These are phyloP conservation scores for Prunus davidiana DNA, from an alignment of 306 rosid genomes.

Conservation along the genomic window DNA sequence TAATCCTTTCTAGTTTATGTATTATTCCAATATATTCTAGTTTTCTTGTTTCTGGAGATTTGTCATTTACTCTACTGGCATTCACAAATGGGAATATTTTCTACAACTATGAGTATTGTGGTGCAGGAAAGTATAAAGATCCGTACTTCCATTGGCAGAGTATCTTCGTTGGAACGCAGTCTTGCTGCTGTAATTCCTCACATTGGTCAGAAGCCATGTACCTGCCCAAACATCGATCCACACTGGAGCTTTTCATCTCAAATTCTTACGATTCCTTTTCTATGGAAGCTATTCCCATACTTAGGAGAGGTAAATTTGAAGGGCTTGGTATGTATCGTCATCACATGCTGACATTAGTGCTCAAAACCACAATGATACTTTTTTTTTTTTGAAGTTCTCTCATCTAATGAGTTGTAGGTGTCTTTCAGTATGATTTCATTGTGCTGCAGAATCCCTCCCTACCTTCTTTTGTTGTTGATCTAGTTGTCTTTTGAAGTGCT, in stretches of 20 bases:
- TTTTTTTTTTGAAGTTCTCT: not conserved
- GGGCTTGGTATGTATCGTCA: not conserved
- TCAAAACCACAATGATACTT: conserved; percentile 1
- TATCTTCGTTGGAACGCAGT: conserved; percentile 68
- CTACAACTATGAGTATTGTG: conserved; percentile 27
- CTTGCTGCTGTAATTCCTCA: conserved; percentile 62
- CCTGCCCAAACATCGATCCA: conserved; percentile 55
- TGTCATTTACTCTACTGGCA: conserved; percentile 12
- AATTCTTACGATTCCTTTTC: conserved; percentile 82
- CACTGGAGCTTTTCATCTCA: conserved; percentile 80
- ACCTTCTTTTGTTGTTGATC: conserved; percentile 5
- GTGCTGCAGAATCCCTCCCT: not conserved
- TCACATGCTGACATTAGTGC: conserved; percentile 1
- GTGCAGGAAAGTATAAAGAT: conserved; percentile 52
- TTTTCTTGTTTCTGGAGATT: not conserved
- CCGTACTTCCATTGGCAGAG: conserved; percentile 32
- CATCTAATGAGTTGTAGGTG: not conserved
- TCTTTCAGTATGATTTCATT: not conserved
- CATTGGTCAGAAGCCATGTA: conserved; percentile 71
- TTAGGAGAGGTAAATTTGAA: conserved; percentile 61
- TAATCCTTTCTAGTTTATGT: not conserved
- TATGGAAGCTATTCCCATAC: conserved; percentile 77
- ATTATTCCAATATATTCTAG: not conserved
- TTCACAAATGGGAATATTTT: conserved; percentile 6
- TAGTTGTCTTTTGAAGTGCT: not conserved